Percentiles rank a stretch among this genome's conserved stretches.
Evolutionary conservation across 257 asterid genomes (phyloP).

Genomic region (Agastache rugosa): DNA sequence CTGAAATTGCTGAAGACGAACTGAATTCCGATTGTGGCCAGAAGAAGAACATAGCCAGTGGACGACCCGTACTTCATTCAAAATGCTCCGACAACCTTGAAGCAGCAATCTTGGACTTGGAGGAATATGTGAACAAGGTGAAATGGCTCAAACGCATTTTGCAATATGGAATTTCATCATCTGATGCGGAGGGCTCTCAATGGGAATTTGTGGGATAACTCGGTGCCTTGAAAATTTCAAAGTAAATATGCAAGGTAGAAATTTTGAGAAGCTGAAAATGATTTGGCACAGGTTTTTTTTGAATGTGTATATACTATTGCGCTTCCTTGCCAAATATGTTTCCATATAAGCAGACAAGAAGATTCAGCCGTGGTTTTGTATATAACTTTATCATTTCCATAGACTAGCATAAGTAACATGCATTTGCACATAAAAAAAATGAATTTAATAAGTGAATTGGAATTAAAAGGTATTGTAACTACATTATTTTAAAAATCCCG

Average conservation of each 20-base stretch:
- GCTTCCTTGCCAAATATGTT: neutral
- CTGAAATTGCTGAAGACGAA: constrained; percentile 21
- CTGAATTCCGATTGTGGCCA: neutral
- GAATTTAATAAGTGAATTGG: too few relatives aligned
- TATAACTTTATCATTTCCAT: neutral
- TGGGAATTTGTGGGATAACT: constrained; percentile 41
- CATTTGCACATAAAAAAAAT: too few relatives aligned
- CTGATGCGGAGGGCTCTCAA: constrained; percentile 30
- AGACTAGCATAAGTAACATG: too few relatives aligned
- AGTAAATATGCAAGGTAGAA: neutral
- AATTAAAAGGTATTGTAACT: too few relatives aligned
- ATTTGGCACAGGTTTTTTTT: neutral
- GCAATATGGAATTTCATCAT: constrained; percentile 34
- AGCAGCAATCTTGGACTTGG: constrained; percentile 52
- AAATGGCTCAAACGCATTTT: constrained; percentile 48
- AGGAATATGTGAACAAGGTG: constrained; percentile 47
- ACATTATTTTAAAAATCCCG: too few relatives aligned
- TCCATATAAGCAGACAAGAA: neutral
- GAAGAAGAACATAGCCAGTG: constrained; percentile 19
- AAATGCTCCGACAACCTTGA: constrained; percentile 35
- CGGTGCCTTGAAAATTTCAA: neutral
- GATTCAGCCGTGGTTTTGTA: neutral
- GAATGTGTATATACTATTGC: neutral
- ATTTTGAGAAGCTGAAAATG: neutral
- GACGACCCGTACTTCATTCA: constrained; percentile 14